A percentile compares a stretch with the other conserved stretches of the same genome.
These are phyloP conservation scores for Tephrocybe rancida DNA, from an alignment of 768 basidiomycete species.

Conservation along the genomic window DNA sequence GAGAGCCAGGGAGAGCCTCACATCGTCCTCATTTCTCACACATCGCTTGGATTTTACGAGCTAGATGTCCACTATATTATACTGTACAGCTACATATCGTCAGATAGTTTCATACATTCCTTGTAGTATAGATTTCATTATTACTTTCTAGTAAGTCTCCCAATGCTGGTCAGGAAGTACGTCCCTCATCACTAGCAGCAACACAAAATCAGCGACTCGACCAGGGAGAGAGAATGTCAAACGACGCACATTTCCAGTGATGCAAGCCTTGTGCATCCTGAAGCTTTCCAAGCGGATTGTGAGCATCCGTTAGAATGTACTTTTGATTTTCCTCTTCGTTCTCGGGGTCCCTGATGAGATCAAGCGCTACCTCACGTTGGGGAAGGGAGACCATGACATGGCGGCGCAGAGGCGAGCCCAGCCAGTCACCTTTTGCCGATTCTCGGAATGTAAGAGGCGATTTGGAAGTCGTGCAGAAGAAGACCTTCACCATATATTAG, in stretches of 20 bases:
- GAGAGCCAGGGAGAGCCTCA: no score
- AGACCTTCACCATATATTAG: slow-evolving; percentile 51
- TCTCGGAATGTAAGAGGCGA: slow-evolving; percentile 61
- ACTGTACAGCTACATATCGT: neutral
- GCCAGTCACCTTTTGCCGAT: slow-evolving; percentile 57
- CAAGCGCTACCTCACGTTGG: slow-evolving; percentile 55
- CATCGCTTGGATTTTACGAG: no score
- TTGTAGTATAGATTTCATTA: neutral
- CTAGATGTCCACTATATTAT: no score
- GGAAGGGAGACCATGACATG: slow-evolving; percentile 55
- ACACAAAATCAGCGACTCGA: slow-evolving; percentile 6
- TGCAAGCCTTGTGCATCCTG: slow-evolving; percentile 65
- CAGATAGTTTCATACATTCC: neutral
- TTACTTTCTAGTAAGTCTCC: slow-evolving; percentile 71
- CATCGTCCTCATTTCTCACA: neutral
- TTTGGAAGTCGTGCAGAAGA: slow-evolving; percentile 73
- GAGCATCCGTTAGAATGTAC: slow-evolving; percentile 63
- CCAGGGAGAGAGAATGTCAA: neutral
- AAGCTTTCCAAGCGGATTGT: slow-evolving; percentile 65
- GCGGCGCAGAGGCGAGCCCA: slow-evolving; percentile 68
- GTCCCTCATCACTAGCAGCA: slow-evolving; percentile 68
- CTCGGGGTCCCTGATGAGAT: slow-evolving; percentile 34
- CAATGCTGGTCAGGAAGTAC: slow-evolving; percentile 73
- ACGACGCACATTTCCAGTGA: slow-evolving; percentile 74
- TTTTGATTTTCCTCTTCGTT: slow-evolving; percentile 38